phyloP scores from a whole-genome alignment of 495 filamentous ascomycete genomes.

The Penicillium cataractarum region DNA sequence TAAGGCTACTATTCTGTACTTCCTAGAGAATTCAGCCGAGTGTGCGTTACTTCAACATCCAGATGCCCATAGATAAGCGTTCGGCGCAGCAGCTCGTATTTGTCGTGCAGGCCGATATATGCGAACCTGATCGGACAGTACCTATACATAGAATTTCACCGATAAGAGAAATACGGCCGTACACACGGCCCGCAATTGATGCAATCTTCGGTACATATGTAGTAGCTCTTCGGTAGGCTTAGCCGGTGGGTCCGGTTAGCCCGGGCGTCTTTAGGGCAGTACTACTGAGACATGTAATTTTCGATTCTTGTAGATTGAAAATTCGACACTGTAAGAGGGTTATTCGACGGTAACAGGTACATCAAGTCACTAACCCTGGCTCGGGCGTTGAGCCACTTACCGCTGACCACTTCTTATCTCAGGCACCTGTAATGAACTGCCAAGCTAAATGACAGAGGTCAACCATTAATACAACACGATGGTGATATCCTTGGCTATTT shows the following conservation, averaged over 20 bases:
- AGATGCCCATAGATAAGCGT: background rate
- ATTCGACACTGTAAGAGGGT: background rate
- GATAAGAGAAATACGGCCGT: slow-evolving; percentile 11
- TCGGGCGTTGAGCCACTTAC: background rate
- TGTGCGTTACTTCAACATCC: background rate
- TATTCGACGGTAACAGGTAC: background rate
- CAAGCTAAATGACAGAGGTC: background rate
- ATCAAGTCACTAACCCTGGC: background rate
- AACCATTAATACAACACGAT: background rate
- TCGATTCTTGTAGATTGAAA: slow-evolving; percentile 1
- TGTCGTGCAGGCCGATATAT: background rate
- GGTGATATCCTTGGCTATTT: background rate
- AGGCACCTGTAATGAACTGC: background rate
- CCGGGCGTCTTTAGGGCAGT: background rate
- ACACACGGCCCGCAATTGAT: slow-evolving; percentile 6
- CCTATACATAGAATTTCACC: slow-evolving; percentile 7
- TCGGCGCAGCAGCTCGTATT: slow-evolving; percentile 13
- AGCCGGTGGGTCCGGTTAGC: slow-evolving; percentile 4
- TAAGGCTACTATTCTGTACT: background rate
- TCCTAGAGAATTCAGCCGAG: slow-evolving; percentile 3
- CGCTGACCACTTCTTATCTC: background rate
- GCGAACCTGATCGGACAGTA: slow-evolving; percentile 8
- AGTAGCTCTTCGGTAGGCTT: slow-evolving; percentile 9
- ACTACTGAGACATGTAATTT: slow-evolving; percentile 11
- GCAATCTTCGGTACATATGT: slow-evolving; percentile 5